These are phyloP conservation scores for Linnemannia hyalina DNA, from an alignment of 192 early-diverging fungal species.

Conservation along the genomic window DNA sequence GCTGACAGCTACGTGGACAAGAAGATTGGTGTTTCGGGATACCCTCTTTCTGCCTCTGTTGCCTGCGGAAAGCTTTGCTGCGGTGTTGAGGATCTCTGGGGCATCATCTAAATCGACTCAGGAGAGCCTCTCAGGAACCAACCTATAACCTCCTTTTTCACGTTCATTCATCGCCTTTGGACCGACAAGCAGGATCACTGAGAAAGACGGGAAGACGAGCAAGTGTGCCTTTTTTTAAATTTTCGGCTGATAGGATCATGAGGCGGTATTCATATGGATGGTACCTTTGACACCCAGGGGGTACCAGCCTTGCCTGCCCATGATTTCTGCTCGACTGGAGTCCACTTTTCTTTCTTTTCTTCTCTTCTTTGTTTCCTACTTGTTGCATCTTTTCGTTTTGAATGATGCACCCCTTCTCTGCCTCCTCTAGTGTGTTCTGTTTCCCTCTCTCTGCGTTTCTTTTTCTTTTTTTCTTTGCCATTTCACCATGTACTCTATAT, in stretches of 20 bases:
- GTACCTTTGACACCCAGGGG: too few species aligned
- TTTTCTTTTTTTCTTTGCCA: slow-evolving; percentile 9
- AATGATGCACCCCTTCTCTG: neutral
- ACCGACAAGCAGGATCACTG: neutral
- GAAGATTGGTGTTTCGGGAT: slow-evolving; percentile 98
- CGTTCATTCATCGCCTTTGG: neutral
- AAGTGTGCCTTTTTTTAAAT: neutral
- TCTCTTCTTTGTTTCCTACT: neutral
- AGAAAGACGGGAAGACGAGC: neutral
- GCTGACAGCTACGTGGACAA: slow-evolving; percentile 96
- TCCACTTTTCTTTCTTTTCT: neutral
- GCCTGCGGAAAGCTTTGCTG: slow-evolving; percentile 95
- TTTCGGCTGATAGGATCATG: neutral
- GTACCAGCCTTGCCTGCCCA: too few species aligned
- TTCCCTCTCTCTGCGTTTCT: neutral
- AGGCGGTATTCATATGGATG: too few species aligned
- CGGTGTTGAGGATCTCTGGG: slow-evolving; percentile 93
- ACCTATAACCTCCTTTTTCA: too few species aligned
- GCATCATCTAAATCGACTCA: slow-evolving; percentile 63
- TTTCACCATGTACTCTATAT: neutral
- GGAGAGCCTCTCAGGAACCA: neutral
- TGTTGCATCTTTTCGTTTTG: neutral
- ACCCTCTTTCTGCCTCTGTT: slow-evolving; percentile 96
- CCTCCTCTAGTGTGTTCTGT: neutral
- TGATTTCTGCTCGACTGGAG: neutral